A percentile compares a stretch with the other conserved stretches of the same genome.
Conservation (phyloP, 1,284 basidiomycete species). For the Heliocybe sulcata region DNA sequence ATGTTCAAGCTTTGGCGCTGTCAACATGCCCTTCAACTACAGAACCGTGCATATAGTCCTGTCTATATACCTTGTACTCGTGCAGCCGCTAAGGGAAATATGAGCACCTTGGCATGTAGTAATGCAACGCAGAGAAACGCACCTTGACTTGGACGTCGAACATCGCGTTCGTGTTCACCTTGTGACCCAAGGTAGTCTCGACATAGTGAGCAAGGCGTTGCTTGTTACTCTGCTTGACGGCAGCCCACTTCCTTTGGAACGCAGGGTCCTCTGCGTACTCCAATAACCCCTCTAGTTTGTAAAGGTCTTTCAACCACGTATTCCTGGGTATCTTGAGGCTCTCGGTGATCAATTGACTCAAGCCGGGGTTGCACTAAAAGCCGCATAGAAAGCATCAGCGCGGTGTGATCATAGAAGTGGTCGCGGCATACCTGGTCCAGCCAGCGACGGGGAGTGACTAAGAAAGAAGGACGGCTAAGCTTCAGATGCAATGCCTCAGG, state of each 20-base stretch:
- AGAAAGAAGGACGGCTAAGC: conserved; percentile 4
- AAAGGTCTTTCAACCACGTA: conserved; percentile 77
- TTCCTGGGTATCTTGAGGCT: conserved; percentile 70
- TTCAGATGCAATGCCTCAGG: not conserved
- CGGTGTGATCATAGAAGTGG: not conserved
- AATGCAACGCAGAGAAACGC: conserved; percentile 10
- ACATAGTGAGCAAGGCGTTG: conserved; percentile 76
- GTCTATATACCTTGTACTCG: conserved; percentile 69
- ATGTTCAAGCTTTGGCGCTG: conserved; percentile 83
- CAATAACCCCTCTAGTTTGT: conserved; percentile 62
- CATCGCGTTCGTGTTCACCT: conserved; percentile 73
- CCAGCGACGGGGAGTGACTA: conserved; percentile 83
- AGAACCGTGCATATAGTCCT: conserved; percentile 3
- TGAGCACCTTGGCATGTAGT: not conserved
- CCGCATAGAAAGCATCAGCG: conserved; percentile 10
- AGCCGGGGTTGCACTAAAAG: conserved; percentile 78
- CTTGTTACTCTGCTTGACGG: conserved; percentile 85
- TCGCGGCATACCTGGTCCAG: conserved; percentile 56
- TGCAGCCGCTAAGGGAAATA: conserved; percentile 52
- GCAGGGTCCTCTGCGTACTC: conserved; percentile 60
- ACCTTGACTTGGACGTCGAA: conserved; percentile 94
- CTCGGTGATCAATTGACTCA: conserved; percentile 77
- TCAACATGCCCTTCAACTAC: not conserved
- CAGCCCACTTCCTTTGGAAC: conserved; percentile 76
- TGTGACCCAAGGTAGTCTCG: conserved; percentile 66